Percentiles rank a stretch among this genome's conserved stretches.
Evolutionary conservation across 75 land plant species (phyloP).

Genomic region (Selaginella tamariscina): DNA sequence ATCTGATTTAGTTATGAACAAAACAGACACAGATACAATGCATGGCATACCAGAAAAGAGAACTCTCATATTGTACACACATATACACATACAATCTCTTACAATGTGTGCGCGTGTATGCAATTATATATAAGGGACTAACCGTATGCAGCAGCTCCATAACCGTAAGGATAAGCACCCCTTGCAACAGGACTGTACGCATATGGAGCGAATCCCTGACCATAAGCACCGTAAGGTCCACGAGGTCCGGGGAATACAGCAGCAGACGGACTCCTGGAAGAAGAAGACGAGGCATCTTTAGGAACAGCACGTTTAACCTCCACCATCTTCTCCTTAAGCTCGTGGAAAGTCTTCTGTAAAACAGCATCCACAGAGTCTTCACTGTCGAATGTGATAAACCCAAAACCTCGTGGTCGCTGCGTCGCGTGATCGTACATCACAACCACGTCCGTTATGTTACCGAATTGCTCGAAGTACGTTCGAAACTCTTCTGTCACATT

Average conservation of each 20-base stretch:
- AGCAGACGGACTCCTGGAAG: background rate
- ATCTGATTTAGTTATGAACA: too few species aligned
- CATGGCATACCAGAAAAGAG: too few species aligned
- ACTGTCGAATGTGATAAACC: slow-evolving; percentile 9
- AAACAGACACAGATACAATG: too few species aligned
- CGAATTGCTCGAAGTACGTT: slow-evolving; percentile 5
- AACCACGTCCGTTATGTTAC: slow-evolving; percentile 2
- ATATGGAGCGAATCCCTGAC: background rate
- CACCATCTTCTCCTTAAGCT: slow-evolving; percentile 12
- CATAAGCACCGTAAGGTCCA: background rate
- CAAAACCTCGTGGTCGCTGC: slow-evolving; percentile 8
- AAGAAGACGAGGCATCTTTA: background rate
- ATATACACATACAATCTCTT: too few species aligned
- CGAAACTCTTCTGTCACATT: slow-evolving; percentile 2
- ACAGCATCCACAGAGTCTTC: slow-evolving; percentile 9
- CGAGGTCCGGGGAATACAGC: background rate
- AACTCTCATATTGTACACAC: too few species aligned
- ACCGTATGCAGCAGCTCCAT: background rate
- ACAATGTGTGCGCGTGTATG: too few species aligned
- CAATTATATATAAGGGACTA: too few species aligned
- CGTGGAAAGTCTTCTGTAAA: slow-evolving; percentile 3
- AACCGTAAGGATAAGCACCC: background rate
- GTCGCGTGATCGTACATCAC: slow-evolving; percentile 11
- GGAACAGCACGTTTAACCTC: slow-evolving; percentile 9
- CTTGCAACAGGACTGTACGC: background rate